A percentile compares a stretch with the other conserved stretches of the same genome.
Conservation (phyloP, 2,329 filamentous ascomycete species). For the Amauroascus verrucosus region DNA sequence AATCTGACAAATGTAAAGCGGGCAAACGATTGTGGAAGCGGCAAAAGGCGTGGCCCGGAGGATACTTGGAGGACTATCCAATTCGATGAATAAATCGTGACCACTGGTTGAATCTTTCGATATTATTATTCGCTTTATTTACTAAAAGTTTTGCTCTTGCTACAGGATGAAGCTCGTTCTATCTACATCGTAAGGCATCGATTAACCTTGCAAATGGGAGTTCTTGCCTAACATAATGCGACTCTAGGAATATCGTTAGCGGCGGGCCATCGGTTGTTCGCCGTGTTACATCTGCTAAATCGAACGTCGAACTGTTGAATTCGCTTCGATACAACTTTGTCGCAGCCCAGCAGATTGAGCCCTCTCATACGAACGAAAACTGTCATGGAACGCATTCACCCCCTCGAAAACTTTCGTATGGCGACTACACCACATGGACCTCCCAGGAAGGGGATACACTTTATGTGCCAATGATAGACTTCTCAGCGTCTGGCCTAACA, state of each 20-base stretch:
- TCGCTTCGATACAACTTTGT: constrained; percentile 76
- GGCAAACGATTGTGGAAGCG: neutral
- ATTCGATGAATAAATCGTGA: too few relatives aligned
- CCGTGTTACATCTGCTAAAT: constrained; percentile 65
- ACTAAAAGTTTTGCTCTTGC: neutral
- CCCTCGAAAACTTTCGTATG: constrained; percentile 18
- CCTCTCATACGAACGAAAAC: constrained; percentile 25
- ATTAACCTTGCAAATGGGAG: neutral
- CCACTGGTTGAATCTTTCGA: neutral
- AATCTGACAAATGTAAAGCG: constrained; percentile 9
- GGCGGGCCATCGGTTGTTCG: constrained; percentile 74
- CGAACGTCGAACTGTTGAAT: constrained; percentile 85
- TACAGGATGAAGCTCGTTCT: constrained; percentile 67
- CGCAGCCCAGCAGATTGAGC: constrained; percentile 55
- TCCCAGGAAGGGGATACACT: constrained; percentile 46
- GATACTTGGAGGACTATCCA: neutral
- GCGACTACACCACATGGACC: constrained; percentile 55
- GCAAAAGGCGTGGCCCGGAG: neutral
- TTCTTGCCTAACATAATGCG: neutral
- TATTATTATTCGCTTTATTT: neutral
- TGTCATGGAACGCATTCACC: constrained; percentile 13
- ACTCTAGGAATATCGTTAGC: constrained; percentile 66
- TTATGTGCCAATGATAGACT: constrained; percentile 70
- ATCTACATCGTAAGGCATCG: constrained; percentile 62
- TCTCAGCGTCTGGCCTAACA: constrained; percentile 57